phyloP scores from a whole-genome alignment of 345 rosid genomes.

The Nephelium lappaceum region DNA sequence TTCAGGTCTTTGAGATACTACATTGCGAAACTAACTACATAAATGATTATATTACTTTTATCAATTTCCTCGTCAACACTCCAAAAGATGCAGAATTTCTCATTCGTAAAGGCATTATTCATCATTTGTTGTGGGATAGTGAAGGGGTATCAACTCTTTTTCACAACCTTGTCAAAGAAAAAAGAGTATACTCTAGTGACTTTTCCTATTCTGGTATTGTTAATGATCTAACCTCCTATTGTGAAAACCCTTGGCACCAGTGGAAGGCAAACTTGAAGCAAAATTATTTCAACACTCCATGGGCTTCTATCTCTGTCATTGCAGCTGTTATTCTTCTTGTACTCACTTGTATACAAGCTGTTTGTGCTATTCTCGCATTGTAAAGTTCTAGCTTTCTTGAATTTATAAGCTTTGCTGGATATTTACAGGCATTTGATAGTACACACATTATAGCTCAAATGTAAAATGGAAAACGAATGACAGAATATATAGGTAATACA shows the following conservation, averaged over 20 bases:
- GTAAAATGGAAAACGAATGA: no score
- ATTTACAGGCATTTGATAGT: no score
- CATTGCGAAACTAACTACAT: no score
- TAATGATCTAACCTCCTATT: neutral
- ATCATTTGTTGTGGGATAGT: neutral
- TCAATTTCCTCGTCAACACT: neutral
- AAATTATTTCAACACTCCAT: constrained; percentile 23
- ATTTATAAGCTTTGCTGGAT: no score
- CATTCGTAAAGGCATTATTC: neutral
- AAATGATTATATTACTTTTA: neutral
- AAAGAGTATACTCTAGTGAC: neutral
- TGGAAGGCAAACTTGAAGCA: constrained; percentile 24
- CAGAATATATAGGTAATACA: no score
- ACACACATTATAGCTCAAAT: no score
- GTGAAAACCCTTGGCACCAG: neutral
- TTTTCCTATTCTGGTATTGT: neutral
- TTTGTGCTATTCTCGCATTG: constrained; percentile 6
- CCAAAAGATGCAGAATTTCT: constrained; percentile 7
- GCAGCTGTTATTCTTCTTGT: constrained; percentile 7
- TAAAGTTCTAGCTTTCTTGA: no score
- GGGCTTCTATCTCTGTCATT: constrained; percentile 17
- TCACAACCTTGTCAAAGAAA: neutral
- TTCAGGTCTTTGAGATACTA: constrained; percentile 18
- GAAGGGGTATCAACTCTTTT: neutral
- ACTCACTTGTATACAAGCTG: constrained; percentile 13